Evolutionary conservation across 192 early-diverging fungal genomes (phyloP).

Genomic region (Pilaira anomala): DNA sequence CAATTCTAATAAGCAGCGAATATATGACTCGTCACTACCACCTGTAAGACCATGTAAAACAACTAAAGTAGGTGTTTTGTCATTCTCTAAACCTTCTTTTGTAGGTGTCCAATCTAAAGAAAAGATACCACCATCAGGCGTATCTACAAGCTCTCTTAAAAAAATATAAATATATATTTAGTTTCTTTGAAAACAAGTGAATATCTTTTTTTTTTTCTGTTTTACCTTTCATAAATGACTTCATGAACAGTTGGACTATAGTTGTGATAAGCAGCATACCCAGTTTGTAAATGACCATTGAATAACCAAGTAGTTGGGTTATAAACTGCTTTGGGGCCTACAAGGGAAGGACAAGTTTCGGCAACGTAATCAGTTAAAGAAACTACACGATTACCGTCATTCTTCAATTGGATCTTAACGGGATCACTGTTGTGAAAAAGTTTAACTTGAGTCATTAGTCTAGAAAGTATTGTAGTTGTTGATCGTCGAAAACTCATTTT

Average conservation of each 20-base stretch:
- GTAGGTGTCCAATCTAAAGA: conserved; percentile 87
- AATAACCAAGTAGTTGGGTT: conserved; percentile 70
- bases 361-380: conserved; percentile 33
- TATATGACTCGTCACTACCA: conserved; percentile 88
- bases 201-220: not conserved
- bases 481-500: no score
- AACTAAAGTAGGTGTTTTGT: conserved; percentile 72
- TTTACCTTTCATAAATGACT: conserved; percentile 63
- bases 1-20: conserved; percentile 64
- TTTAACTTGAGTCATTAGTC: conserved; percentile 16
- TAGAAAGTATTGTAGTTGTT: not conserved
- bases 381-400: not conserved
- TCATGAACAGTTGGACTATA: conserved; percentile 34
- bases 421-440: conserved; percentile 14
- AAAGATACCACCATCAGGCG: conserved; percentile 83
- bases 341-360: conserved; percentile 54
- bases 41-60: conserved; percentile 91
- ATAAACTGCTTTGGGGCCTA: conserved; percentile 53
- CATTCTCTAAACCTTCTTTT: conserved; percentile 46
- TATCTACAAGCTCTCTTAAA: conserved; percentile 45
- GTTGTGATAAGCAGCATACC: conserved; percentile 52
- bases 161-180: conserved; percentile 14
- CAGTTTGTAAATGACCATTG: conserved; percentile 81
- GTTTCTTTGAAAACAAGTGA: no score
- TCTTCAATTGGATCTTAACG: conserved; percentile 9